These are phyloP conservation scores for Paramecium primaurelia DNA, from an alignment of 73 alveolate species.

Conservation along the genomic window DNA sequence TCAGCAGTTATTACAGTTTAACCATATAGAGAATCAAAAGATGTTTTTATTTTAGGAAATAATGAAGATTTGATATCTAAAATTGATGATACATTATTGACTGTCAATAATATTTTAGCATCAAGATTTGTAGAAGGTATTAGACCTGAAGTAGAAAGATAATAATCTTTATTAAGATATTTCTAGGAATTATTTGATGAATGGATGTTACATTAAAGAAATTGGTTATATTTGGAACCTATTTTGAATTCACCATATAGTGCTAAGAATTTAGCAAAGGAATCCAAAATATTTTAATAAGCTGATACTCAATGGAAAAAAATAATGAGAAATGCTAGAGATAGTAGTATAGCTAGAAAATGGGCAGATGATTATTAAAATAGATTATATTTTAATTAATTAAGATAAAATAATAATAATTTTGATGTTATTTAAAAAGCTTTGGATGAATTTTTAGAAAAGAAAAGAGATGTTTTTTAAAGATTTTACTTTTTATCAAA, in stretches of 20 bases:
- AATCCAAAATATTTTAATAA: slow-evolving; percentile 73
- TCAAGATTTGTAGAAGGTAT: slow-evolving; percentile 66
- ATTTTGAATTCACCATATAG: slow-evolving; percentile 87
- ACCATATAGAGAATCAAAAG: slow-evolving; percentile 52
- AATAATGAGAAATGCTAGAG: slow-evolving; percentile 73
- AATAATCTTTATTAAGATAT: slow-evolving; percentile 37
- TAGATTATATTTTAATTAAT: slow-evolving; percentile 68
- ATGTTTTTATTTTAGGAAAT: slow-evolving; percentile 46
- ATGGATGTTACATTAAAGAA: slow-evolving; percentile 75
- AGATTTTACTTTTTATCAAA: slow-evolving; percentile 96
- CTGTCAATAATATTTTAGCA: slow-evolving; percentile 60
- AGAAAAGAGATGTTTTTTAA: slow-evolving; percentile 87
- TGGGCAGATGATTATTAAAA: slow-evolving; percentile 71
- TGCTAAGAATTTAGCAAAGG: slow-evolving; percentile 82
- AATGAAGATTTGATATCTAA: slow-evolving; percentile 58
- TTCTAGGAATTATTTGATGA: slow-evolving; percentile 65
- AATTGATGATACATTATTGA: slow-evolving; percentile 63
- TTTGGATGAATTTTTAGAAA: slow-evolving; percentile 79
- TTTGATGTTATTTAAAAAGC: slow-evolving; percentile 81
- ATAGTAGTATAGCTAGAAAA: slow-evolving; percentile 68
- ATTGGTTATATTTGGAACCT: slow-evolving; percentile 81
- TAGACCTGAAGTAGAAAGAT: slow-evolving; percentile 40
- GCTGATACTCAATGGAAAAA: slow-evolving; percentile 82
- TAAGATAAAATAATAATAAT: slow-evolving; percentile 74
- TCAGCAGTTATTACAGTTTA: slow-evolving; percentile 33